phyloP scores from a whole-genome alignment of 2,329 filamentous ascomycete genomes.

The Colletotrichum falcatum region DNA sequence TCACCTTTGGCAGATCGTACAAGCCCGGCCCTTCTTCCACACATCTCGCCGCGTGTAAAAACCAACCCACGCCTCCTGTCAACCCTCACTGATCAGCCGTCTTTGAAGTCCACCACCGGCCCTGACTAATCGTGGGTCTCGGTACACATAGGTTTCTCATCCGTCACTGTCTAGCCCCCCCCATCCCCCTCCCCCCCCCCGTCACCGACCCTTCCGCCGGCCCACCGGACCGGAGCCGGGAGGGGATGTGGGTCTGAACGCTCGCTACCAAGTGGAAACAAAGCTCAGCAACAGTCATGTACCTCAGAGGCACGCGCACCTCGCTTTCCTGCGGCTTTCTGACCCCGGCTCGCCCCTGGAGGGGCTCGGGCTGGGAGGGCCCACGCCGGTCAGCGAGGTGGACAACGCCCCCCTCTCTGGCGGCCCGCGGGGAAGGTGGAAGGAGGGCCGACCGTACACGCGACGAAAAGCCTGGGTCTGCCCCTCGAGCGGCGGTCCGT shows the following conservation, averaged over 20 bases:
- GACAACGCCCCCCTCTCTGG: neutral
- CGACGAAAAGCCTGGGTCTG: neutral
- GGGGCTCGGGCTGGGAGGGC: neutral
- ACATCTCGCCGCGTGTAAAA: too few relatives aligned
- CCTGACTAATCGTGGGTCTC: neutral
- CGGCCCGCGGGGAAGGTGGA: neutral
- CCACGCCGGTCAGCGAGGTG: neutral
- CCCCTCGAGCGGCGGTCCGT: neutral
- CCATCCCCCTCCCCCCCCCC: neutral
- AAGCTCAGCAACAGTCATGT: neutral
- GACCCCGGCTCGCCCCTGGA: too few relatives aligned
- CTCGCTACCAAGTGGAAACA: neutral
- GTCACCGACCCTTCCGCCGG: neutral
- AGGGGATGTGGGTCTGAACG: neutral
- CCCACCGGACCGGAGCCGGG: constrained; percentile 9
- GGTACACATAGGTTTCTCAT: neutral
- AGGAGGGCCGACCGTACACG: too few relatives aligned
- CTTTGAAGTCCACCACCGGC: neutral
- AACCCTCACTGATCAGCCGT: too few relatives aligned
- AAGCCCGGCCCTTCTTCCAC: neutral
- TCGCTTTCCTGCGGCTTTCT: neutral
- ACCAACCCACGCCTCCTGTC: neutral
- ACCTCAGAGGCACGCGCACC: neutral
- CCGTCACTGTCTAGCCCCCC: neutral
- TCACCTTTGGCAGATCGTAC: neutral